Evolutionary conservation across 75 land plant genomes (phyloP), one percentile per base, ranked within the genome.

Genomic region (Isoetes taiwanensis): DNA sequence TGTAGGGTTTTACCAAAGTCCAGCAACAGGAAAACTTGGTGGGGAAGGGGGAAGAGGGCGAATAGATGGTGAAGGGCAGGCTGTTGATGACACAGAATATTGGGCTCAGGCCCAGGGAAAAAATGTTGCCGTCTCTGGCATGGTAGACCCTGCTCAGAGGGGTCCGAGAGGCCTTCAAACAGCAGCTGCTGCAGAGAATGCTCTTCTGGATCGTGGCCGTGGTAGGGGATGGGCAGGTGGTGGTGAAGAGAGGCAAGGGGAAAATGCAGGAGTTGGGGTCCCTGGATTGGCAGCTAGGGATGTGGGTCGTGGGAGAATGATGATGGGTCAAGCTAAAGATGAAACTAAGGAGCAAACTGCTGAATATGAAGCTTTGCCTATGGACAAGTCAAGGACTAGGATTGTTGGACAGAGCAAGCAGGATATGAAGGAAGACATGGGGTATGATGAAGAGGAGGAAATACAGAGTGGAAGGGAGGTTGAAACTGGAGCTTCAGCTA

Each of bases 1-100:
- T 69, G 80, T 87, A 12, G 94, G 94, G 16, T 24, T 24, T 57
- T 34, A 31, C 23, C 39, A 31, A 53, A 33, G 67, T 30, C 31
- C 71, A 14, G 29, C 68, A 54, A 41, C 60, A 41, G 73, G 32
- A 32, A 30, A 35, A 26, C 24, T 26, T 24, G 60, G 1, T 27
- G 27, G 81, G 69, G 34, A 38, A 26, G 3, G 53, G 17, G 9
- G 43, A 37, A 0, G 59, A 73, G 28, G 56, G 60, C 1, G 58
- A 23, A 0, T 32, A 25, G 2, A 50, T 5, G 4, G 67, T 8
- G 17, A 28, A 23, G n/a, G 52, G 57, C 9, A 19, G 5, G 17
- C 10, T 30, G 12, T 9, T 28, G 9, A 10, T 4, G 8, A 8
- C 9, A 55, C 10, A 10, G 17, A 55, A 37, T 8, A n/a, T n/a